phyloP scores from a whole-genome alignment of 2,329 filamentous ascomycete species.

The Colletotrichum gloeosporioides region DNA sequence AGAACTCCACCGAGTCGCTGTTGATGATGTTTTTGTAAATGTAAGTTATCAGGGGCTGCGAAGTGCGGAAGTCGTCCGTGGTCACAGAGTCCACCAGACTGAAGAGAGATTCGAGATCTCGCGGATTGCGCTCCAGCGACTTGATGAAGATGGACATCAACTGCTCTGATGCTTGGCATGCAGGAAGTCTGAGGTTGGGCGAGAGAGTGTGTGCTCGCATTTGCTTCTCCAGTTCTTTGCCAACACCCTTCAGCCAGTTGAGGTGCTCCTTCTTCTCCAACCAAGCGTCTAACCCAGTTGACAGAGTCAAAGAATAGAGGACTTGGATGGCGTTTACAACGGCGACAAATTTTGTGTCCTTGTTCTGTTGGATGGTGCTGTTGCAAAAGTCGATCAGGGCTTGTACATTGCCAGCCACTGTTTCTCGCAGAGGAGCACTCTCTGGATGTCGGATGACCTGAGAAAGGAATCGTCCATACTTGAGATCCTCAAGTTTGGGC shows the following conservation, averaged over 20 bases:
- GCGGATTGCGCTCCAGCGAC: conserved; percentile 75
- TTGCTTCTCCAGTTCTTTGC: conserved; percentile 79
- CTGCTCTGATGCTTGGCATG: conserved; percentile 88
- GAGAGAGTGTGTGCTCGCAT: conserved; percentile 74
- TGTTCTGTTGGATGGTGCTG: conserved; percentile 67
- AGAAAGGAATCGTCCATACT: conserved; percentile 88
- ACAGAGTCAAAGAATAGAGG: conserved; percentile 77
- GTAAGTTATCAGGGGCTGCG: conserved; percentile 78
- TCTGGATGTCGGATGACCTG: conserved; percentile 81
- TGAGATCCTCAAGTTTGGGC: conserved; percentile 81
- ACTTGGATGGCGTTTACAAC: conserved; percentile 89
- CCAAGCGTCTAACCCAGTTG: conserved; percentile 71
- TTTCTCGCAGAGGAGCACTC: conserved; percentile 76
- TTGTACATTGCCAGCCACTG: conserved; percentile 76
- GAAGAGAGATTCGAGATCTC: conserved; percentile 84
- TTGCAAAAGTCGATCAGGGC: conserved; percentile 72
- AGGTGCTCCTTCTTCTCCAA: conserved; percentile 70
- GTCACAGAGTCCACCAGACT: conserved; percentile 84
- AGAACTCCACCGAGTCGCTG: conserved; percentile 84
- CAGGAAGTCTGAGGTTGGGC: conserved; percentile 77
- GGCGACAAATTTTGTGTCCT: conserved; percentile 71
- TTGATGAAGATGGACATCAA: conserved; percentile 85
- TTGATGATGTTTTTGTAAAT: conserved; percentile 87
- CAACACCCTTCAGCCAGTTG: conserved; percentile 67
- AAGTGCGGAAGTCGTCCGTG: conserved; percentile 79